Base-by-base conservation (phyloP, 352 stramenopile species). In the Aphanomyces invadans region DNA sequence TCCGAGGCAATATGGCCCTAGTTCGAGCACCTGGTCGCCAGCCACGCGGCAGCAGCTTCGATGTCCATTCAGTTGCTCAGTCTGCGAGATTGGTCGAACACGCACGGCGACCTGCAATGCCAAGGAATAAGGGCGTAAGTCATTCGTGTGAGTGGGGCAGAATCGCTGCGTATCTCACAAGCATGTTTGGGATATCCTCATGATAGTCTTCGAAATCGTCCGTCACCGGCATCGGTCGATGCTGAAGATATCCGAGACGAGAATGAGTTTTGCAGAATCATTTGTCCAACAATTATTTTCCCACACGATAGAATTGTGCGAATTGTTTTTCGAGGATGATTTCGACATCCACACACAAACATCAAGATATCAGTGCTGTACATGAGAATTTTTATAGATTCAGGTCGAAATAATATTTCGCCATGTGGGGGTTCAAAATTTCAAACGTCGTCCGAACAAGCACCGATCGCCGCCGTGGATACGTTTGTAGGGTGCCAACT, bases 21-120 rank as follows among this genome's bases (percentile, higher is more conserved):
- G 44, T 21, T 38, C 21, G 7, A 42, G 36, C 33, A 86, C 77
- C 75, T 87, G 76, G 29, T 87, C 76, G 28, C 76, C 76, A 11
- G 82, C 74, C 9, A 84, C 78, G 36, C 73, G 75, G 45, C 76
- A 84, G 69, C 76, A 87, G 31, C 75, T 73, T 54, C 76, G 78
- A 23, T 87, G 76, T 19, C 78, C 78, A 32, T 81, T 66, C 4
- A 69, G 54, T 44, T 75, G 70, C 67, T 87, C 78, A 2, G 75
- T 73, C 25, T 67, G 59, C 2, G 73, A 78, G 19, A 87, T 62
- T 0, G 78, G 78, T 12, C 78, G 76, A 29, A 87, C 21, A 1
- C 78, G 78, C 36, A 87, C 78, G 0, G 78, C 78, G 10, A 87
- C 78, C 76, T 87, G 55, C 26, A 71, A 26, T 26, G 5, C 45